Base-by-base conservation (phyloP, 2,329 filamentous ascomycete genomes). In the Colletotrichum viniferum region DNA sequence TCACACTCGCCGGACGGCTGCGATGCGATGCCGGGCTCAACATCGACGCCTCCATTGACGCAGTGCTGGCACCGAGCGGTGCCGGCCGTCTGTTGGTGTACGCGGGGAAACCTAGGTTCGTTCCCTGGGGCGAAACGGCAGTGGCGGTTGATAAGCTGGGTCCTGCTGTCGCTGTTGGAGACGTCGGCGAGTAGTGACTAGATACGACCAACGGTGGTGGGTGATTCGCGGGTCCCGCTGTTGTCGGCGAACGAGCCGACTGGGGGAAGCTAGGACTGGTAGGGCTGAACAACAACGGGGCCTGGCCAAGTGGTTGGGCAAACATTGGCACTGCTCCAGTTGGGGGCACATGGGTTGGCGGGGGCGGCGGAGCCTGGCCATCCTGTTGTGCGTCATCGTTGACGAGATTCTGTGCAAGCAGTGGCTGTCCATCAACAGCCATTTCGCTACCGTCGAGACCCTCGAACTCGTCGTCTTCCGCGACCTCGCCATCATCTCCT, bases 381-480 rank as follows among this genome's bases (percentile, higher is more conserved):
- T 43, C 63, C 21, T 65, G 58, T 26, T 60, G 52, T n/a, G 70
- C 70, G 48, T 74, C 62, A 24, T 63, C 70, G n/a, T 77, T 77
- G 32, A 77, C 76, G 16, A 77, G 70, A 38, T 77, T 67, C n/a
- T 77, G 76, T 7, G 74, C 76, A 62, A 77, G 56, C 3, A 76
- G n/a, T 10, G 69, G 76, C 13, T 77, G 76, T 13, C 75, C 79
- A 62, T 86, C 84, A 5, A 85, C 79, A 5, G 81, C 79, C 84
- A 85, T 85, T 30, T 86, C 85, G 74, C 78, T 83, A 7, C 80
- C 81, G 32, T 87, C 85, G 21, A 86, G 73, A 12, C 82, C 85
- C 34, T 87, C 86, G 55, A 85, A 84, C 52, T 87, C 85, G n/a
- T 87, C 85, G n/a, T 87, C 86, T 16, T 87, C 86, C 3, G 81